Evolutionary conservation across 129 eudicot genomes (phyloP), one percentile per base, ranked within the genome.

Genomic region (Flaveria trinervia): DNA sequence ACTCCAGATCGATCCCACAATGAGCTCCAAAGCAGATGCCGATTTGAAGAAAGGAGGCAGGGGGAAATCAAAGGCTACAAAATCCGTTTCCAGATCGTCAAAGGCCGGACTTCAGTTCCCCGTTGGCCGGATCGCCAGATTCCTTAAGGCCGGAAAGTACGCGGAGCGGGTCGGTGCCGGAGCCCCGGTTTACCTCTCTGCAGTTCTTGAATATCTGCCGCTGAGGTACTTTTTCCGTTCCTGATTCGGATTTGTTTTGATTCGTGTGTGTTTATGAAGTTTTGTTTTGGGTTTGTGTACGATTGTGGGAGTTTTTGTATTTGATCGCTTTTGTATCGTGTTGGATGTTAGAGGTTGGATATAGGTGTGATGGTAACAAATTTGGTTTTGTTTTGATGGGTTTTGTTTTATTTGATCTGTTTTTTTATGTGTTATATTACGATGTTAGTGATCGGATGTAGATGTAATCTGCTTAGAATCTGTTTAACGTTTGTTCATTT

Each of bases 81-180:
- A 90, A 71, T 73, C 96, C 0, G 88, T 86, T 1, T 86, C 93
- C 20, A 68, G 96, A 70, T 90, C 96, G 0, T 68, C 72, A 2
- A 90, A 90, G 18, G 93, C 93, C n/a, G 96, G 96, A 1, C 89
- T 90, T n/a, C 96, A 90, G 71, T 90, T 90, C 49, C 96, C 96
- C 65, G 96, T 90, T 9, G 96, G 96, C 0, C 75, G 96, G 20
- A 80, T 90, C 33, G 93, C 96, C 1, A 79, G 96, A 17, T 90
- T 90, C 56, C 89, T 90, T 28, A 90, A 88, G 44, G 81, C 79
- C 23, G 93, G 96, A 15, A 79, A 86, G 23, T 90, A 90, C 5
- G 86, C 96, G 11, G 88, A 90, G 71, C 88, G 96, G 2, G 91
- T 90, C 7, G 96, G 93, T 2, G 88, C 93, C 15, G 96, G 93